phyloP scores from a whole-genome alignment of 73 alveolate genomes.

The Durusdinium trenchii region DNA sequence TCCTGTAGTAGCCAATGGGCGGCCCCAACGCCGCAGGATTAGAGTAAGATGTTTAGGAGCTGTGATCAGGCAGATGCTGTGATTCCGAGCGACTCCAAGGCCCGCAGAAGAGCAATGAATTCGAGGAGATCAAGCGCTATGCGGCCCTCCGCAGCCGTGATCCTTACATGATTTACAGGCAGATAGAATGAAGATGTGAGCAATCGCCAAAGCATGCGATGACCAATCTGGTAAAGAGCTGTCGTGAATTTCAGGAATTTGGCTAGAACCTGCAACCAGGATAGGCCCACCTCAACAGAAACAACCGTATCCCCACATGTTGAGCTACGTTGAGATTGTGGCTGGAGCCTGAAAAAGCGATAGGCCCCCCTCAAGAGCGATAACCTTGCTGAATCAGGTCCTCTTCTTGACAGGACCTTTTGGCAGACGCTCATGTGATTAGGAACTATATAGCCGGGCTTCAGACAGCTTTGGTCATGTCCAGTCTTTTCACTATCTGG shows the following conservation, averaged over 20 bases:
- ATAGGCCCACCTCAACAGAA: no score
- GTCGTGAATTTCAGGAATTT: background rate
- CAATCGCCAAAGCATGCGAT: no score
- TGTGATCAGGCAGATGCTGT: no score
- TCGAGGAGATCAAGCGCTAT: conserved; percentile 44
- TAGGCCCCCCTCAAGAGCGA: background rate
- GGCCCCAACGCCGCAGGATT: no score
- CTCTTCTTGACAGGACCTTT: background rate
- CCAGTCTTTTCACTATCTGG: background rate
- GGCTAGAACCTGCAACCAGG: no score
- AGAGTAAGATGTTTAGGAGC: no score
- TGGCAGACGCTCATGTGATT: no score
- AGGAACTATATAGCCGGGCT: no score
- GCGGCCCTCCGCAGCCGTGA: conserved; percentile 48
- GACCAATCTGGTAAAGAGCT: no score
- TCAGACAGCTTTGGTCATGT: no score
- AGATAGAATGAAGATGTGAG: no score
- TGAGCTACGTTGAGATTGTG: background rate
- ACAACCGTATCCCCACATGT: no score
- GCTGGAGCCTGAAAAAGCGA: background rate
- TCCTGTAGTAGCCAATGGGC: background rate
- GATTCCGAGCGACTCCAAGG: background rate
- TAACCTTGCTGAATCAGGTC: background rate
- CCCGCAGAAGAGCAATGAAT: background rate
- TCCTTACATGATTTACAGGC: background rate